Evolutionary conservation across 1,139 yeast genomes (phyloP), one percentile per base, ranked within the genome.

Genomic region (Yamadazyma triangularis): DNA sequence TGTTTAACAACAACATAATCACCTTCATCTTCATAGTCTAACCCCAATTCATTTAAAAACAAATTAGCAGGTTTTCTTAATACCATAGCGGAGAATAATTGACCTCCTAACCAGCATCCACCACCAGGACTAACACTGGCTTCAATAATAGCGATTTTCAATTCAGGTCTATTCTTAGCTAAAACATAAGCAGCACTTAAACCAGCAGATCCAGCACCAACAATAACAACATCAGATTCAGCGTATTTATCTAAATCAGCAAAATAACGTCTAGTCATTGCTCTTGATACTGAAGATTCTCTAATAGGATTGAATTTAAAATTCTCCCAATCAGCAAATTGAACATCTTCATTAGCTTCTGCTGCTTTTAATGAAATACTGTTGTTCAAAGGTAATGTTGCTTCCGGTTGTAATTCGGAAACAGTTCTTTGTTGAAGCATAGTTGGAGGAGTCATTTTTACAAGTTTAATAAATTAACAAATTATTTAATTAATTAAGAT

Each of bases 61-160:
- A 69, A 51, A 38, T 82, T 76, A 15, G 88, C 86, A 10, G 91
- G 91, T 58, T 82, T 82, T 57, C 89, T 72, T 67, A 81, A 66
- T 29, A 82, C 79, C 89, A 81, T 80, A 25, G 89, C 88, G 21
- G 82, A 73, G 56, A 82, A 80, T 42, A 82, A 64, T 56, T 79
- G 87, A n/a, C 89, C 91, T 34, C 87, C 87, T 31, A 82, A 63
- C 81, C 85, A 80, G 40, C 84, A 79, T 15, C 91, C 91, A 41
- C 91, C 91, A 40, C 91, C 91, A 36, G 85, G 83, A 16, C 85
- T 72, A 16, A 82, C 87, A 41, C 74, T 72, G 24, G 87, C 81
- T 58, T 82, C 91, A 39, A 82, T 71, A 41, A 80, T 77, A 36
- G 88, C 87, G 42, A 82, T 77, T 54, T 78, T 81, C 49, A 82